These are phyloP conservation scores for Euphorbia neoarborescens DNA, from an alignment of 441 rosid genomes.

Conservation along the genomic window DNA sequence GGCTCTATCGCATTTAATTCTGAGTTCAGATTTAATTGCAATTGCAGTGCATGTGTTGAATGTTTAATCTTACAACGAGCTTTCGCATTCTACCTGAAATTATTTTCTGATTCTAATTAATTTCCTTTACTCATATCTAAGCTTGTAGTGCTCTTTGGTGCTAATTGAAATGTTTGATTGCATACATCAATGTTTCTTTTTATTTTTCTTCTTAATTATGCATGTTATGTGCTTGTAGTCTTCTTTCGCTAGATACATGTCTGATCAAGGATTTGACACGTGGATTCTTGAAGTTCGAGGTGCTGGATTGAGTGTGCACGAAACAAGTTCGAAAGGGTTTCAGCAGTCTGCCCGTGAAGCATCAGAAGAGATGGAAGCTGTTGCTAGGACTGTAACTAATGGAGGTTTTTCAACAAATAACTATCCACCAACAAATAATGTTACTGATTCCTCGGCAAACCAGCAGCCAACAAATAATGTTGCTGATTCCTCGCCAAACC, in stretches of 20 bases:
- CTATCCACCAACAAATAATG: slow-evolving; percentile 7
- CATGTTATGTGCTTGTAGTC: slow-evolving; percentile 36
- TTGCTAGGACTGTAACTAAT: slow-evolving; percentile 33
- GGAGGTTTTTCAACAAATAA: slow-evolving; percentile 25
- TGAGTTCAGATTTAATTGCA: neutral
- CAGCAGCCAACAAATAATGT: slow-evolving; percentile 21
- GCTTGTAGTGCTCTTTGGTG: neutral
- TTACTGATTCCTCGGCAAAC: slow-evolving; percentile 21
- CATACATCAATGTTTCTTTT: neutral
- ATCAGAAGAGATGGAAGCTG: slow-evolving; percentile 56
- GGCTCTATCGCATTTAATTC: neutral
- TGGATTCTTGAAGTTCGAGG: slow-evolving; percentile 97
- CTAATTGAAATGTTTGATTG: neutral
- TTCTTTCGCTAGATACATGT: slow-evolving; percentile 84
- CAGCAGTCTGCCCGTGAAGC: slow-evolving; percentile 41
- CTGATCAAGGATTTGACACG: slow-evolving; percentile 84
- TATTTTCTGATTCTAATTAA: neutral
- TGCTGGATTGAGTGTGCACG: slow-evolving; percentile 72
- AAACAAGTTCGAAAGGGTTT: slow-evolving; percentile 42
- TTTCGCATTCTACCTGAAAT: neutral
- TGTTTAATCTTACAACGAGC: neutral
- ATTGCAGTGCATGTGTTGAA: too few species aligned
- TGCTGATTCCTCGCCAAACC: slow-evolving; percentile 20
- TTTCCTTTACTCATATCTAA: neutral
- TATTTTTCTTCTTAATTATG: slow-evolving; percentile 1